These are phyloP conservation scores for Fusarium tjaetaba DNA, from an alignment of 2,329 filamentous ascomycete species.

Conservation along the genomic window DNA sequence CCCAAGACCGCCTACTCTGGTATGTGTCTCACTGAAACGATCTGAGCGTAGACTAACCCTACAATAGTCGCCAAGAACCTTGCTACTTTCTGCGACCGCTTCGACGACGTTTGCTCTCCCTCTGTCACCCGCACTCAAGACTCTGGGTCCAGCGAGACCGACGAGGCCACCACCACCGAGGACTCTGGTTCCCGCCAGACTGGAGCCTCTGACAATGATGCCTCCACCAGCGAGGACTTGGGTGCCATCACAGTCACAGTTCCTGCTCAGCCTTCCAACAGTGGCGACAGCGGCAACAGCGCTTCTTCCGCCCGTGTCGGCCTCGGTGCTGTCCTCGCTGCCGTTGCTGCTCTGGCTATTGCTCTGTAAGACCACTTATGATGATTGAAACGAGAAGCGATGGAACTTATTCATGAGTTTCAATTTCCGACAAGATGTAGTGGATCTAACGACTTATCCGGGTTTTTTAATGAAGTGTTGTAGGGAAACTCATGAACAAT, in stretches of 20 bases:
- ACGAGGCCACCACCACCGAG: slow-evolving; percentile 14
- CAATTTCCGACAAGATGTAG: slow-evolving; percentile 7
- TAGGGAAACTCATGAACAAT: slow-evolving; percentile 15
- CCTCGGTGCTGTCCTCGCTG: slow-evolving; percentile 37
- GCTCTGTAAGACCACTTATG: slow-evolving; percentile 35
- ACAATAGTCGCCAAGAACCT: slow-evolving; percentile 44
- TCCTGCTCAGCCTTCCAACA: slow-evolving; percentile 11
- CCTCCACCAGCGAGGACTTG: slow-evolving; percentile 2
- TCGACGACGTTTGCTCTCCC: slow-evolving; percentile 42
- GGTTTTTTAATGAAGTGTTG: slow-evolving; percentile 38
- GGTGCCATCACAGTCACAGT: slow-evolving; percentile 15
- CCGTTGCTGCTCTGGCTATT: slow-evolving; percentile 34
- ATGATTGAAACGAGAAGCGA: background rate
- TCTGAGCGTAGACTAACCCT: slow-evolving; percentile 17
- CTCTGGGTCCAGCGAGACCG: slow-evolving; percentile 1
- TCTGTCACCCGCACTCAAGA: slow-evolving; percentile 12
- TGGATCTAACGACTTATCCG: slow-evolving; percentile 33
- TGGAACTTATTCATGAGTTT: slow-evolving; percentile 5
- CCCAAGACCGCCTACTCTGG: slow-evolving; percentile 40
- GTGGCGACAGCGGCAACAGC: slow-evolving; percentile 18
- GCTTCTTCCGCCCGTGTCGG: slow-evolving; percentile 34
- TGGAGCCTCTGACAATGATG: background rate
- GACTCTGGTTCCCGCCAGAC: slow-evolving; percentile 8
- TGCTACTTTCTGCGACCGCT: slow-evolving; percentile 46
- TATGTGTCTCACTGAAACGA: slow-evolving; percentile 24